A percentile compares a stretch with the other conserved stretches of the same genome.
These are phyloP conservation scores for Yarrowia divulgata DNA, from an alignment of 805 yeast species.

Conservation along the genomic window DNA sequence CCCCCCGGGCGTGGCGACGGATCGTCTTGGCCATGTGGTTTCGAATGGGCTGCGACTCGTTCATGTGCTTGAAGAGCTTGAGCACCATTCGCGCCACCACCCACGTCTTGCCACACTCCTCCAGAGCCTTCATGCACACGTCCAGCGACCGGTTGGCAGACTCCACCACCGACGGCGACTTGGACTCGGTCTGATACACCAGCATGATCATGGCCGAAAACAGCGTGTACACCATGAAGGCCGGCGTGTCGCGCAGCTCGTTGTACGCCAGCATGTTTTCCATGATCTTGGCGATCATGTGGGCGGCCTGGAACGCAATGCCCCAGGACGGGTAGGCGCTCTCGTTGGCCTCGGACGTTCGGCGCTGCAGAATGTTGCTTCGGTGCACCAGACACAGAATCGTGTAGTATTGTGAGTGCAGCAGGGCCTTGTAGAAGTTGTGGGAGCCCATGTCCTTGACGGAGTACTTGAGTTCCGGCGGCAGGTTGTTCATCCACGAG, in stretches of 20 bases:
- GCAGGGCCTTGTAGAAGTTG: conserved; percentile 62
- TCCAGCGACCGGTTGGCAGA: conserved; percentile 52
- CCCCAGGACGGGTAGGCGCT: conserved; percentile 72
- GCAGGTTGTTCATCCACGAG: conserved; percentile 73
- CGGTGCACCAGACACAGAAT: conserved; percentile 75
- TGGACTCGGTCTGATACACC: conserved; percentile 67
- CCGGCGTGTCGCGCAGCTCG: conserved; percentile 62
- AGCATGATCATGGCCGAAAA: conserved; percentile 74
- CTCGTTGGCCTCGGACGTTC: conserved; percentile 41
- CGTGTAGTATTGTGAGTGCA: conserved; percentile 75
- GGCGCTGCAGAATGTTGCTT: conserved; percentile 60
- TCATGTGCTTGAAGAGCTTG: conserved; percentile 57
- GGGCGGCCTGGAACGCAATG: conserved; percentile 80
- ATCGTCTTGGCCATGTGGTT: conserved; percentile 39
- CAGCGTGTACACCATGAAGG: conserved; percentile 63
- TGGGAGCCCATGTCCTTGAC: conserved; percentile 62
- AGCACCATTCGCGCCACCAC: conserved; percentile 61
- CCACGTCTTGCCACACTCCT: conserved; percentile 59
- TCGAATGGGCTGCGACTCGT: conserved; percentile 42
- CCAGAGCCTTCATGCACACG: conserved; percentile 51
- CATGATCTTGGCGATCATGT: conserved; percentile 71
- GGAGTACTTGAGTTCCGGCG: conserved; percentile 67
- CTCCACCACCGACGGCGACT: conserved; percentile 50
- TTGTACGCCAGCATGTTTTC: conserved; percentile 61
- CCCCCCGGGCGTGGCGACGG: conserved; percentile 5